Evolutionary conservation across 2,329 filamentous ascomycete species (phyloP), one percentile per base, ranked within the genome.

Genomic region (Fusarium sambucinum): DNA sequence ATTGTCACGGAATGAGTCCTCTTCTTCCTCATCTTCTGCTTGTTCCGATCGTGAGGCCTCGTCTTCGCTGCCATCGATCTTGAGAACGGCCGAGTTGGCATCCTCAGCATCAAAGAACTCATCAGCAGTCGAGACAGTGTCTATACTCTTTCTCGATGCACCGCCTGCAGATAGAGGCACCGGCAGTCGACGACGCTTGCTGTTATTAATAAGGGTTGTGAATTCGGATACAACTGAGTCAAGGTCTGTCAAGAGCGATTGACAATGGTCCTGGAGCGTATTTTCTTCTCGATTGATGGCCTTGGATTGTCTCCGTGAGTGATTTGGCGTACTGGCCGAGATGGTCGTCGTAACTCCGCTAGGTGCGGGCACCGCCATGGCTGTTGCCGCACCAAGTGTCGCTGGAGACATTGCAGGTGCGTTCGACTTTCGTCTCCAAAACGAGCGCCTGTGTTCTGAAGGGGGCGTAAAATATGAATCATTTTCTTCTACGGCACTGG

Each of bases 81-180:
- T 90, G 66, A 97, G 83, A 11, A 97, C 84, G 55, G 92, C 89
- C 10, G 90, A 89, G 17, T 81, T 81, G 25, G 80, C 82, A 70
- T 87, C 86, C 74, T 91, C 89, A 2, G 96, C 96, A 77, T 99
- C 96, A 73, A 97, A 99, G 80, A 98, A 99, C 76, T 98, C 95
- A 58, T 97, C 92, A 3, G 87, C 87, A 3, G 92, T 91, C 23
- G 86, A 86, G 6, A 90, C 85, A 0, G 94, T 97, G 66, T 97
- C 94, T 55, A 96, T 87, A 74, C 94, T 97, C 74, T 86, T 84
- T 37, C 85, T 81, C 11, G 82, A 80, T 51, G 70, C 78, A 44
- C 69, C 78, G 30, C 77, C 81, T 6, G 85, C 78, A 10, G 88
- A 84, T 21, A 80, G 73, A 8, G 89, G 84, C 14, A 81, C 78